These are phyloP conservation scores for Exophiala oligosperma DNA, from an alignment of 2,329 filamentous ascomycete species.

Conservation along the genomic window DNA sequence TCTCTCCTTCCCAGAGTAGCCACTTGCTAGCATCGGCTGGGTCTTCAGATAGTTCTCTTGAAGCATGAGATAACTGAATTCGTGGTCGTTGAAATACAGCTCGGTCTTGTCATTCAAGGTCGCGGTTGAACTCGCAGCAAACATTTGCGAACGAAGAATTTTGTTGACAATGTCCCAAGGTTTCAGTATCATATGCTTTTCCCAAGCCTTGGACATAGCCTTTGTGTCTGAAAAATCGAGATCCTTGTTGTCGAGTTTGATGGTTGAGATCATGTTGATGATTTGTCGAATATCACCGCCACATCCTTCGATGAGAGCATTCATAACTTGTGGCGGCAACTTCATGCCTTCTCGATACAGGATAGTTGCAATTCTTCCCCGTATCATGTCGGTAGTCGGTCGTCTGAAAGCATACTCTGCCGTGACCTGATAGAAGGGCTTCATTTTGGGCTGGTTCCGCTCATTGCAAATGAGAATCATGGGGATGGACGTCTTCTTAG, in stretches of 20 bases:
- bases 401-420: constrained; percentile 85
- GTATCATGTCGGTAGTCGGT: constrained; percentile 86
- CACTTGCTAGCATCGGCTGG: constrained; percentile 66
- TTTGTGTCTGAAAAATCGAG: constrained; percentile 80
- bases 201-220: constrained; percentile 95
- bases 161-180: constrained; percentile 98
- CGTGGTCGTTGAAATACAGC: constrained; percentile 98
- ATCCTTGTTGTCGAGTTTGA: constrained; percentile 75
- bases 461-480: constrained; percentile 99
- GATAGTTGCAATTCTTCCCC: constrained; percentile 91
- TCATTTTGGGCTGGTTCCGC: constrained; percentile 91
- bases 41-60: constrained; percentile 96
- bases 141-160: constrained; percentile 84
- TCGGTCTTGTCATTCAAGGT: constrained; percentile 98
- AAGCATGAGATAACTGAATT: constrained; percentile 96
- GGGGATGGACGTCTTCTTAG: constrained; percentile 91
- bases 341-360: constrained; percentile 89
- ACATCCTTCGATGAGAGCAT: constrained; percentile 91
- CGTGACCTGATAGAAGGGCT: constrained; percentile 85
- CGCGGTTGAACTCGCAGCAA: constrained; percentile 76
- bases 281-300: constrained; percentile 96
- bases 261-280: constrained; percentile 96
- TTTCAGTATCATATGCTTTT: constrained; percentile 95
- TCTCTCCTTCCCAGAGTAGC: constrained; percentile 66
- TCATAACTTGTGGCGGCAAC: constrained; percentile 77